phyloP scores from a whole-genome alignment of 768 basidiomycete species.

The Psilocybe subaeruginosa region DNA sequence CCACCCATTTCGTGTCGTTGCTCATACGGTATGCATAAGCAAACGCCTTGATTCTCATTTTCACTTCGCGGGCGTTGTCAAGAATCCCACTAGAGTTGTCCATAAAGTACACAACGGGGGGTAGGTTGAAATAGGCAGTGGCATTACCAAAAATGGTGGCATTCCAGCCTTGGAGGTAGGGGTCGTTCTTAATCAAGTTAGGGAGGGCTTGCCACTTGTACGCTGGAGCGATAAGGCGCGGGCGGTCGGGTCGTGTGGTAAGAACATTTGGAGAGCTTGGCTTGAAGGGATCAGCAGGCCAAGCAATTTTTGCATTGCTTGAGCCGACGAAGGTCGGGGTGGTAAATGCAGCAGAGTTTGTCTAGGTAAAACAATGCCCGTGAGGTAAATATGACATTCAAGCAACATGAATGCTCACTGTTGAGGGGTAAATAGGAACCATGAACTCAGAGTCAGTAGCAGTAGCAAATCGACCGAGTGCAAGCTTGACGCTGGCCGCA shows the following conservation, averaged over 20 bases:
- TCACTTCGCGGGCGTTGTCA: constrained; percentile 87
- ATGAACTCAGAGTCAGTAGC: constrained; percentile 80
- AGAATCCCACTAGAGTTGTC: constrained; percentile 92
- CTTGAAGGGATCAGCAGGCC: constrained; percentile 82
- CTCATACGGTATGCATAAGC: constrained; percentile 90
- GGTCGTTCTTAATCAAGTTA: constrained; percentile 74
- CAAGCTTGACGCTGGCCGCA: constrained; percentile 59
- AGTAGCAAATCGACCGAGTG: constrained; percentile 71
- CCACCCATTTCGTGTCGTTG: constrained; percentile 90
- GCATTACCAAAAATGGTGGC: constrained; percentile 90
- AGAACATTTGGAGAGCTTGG: constrained; percentile 67
- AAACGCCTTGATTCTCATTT: constrained; percentile 91
- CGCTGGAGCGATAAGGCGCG: constrained; percentile 86
- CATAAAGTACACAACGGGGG: constrained; percentile 69
- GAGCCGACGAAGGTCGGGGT: constrained; percentile 71
- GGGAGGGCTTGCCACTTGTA: constrained; percentile 92
- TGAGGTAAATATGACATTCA: background rate
- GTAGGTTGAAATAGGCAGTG: constrained; percentile 61
- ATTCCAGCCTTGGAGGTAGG: constrained; percentile 91
- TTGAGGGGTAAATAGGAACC: constrained; percentile 87
- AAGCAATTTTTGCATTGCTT: constrained; percentile 53
- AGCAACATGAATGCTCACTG: constrained; percentile 54
- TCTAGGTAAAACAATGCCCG: constrained; percentile 43
- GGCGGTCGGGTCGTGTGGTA: constrained; percentile 73
- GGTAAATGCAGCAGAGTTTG: constrained; percentile 72